Base-by-base conservation (phyloP, 148 eudicot species). In the Amaranthus cruentus region DNA sequence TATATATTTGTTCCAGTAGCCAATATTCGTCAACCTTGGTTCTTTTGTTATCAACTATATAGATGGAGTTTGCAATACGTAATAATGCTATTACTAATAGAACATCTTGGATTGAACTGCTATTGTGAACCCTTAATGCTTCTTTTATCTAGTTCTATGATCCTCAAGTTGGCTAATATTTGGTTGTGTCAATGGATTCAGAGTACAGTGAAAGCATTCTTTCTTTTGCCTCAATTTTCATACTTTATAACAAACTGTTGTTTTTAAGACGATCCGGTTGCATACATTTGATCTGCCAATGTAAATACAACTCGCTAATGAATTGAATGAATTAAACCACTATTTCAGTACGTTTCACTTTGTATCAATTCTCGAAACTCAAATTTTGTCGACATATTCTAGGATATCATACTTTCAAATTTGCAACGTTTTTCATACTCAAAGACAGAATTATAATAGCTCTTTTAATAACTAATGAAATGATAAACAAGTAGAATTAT, bases 1-100 rank as follows among this genome's bases (percentile, higher is more conserved):
- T 80, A 68, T 75, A 80, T 80, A 74, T 70, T 54, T 55, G 68
- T 63, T 14, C 68, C 68, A 63, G 47, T 75, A 65, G 78, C 51
- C 72, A 50, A 50, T 58, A 12, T 58, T 62, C 69, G 51, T 74
- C 77, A 78, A 73, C 69, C 75, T 43, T 70, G 81, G 54, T 65
- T 77, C 71, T 65, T 68, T 44, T 55, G 51, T 62, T 58, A 47
- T 73, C 62, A 52, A 50, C 60, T 59, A 21, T 61, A 68, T 63
- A 66, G 21, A 63, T 59, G 73, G 73, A 61, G 73, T 73, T 55
- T 62, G 18, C 15, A 68, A 79, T 59, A 73, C 73, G 49, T 51
- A 73, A 58, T 13, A 70, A 47, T 58, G 43, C 42, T 47, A 18
- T 43, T 58, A 61, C 43, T 55, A 6, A 28, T 28, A 28, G 38